These are phyloP conservation scores for Tulasnella sp. DNA, from an alignment of 768 basidiomycete genomes.

Conservation along the genomic window DNA sequence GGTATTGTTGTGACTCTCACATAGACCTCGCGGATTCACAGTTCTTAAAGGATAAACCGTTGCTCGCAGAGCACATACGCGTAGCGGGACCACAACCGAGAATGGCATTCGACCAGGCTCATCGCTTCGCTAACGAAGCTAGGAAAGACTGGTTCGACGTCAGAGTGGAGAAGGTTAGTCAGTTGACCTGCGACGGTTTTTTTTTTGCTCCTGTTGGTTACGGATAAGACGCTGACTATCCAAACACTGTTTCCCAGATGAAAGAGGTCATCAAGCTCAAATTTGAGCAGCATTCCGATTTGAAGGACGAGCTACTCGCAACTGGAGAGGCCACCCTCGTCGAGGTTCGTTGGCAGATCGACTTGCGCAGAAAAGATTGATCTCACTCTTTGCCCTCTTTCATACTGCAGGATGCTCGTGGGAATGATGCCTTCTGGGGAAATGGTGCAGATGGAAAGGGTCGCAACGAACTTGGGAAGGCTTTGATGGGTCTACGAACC, in stretches of 20 bases:
- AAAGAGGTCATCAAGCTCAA: constrained; percentile 17
- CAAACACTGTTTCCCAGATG: constrained; percentile 13
- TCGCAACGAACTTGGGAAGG: constrained; percentile 52
- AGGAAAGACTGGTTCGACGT: constrained; percentile 16
- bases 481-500: constrained; percentile 43
- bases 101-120: neutral
- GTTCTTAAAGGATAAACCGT: constrained; percentile 16
- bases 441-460: constrained; percentile 50
- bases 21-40: neutral
- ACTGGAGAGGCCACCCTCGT: constrained; percentile 20
- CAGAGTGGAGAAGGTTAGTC: constrained; percentile 7
- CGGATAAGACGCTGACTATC: neutral
- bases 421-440: constrained; percentile 52
- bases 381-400: neutral
- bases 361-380: neutral
- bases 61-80: constrained; percentile 20
- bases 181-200: too few species aligned
- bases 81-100: neutral
- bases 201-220: neutral
- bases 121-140: neutral
- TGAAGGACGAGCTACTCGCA: constrained; percentile 15
- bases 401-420: neutral
- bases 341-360: constrained; percentile 4
- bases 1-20: too few species aligned
- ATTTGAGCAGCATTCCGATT: constrained; percentile 17